phyloP scores from a whole-genome alignment of 2,329 filamentous ascomycete species.

The Penicillium oxalicum region DNA sequence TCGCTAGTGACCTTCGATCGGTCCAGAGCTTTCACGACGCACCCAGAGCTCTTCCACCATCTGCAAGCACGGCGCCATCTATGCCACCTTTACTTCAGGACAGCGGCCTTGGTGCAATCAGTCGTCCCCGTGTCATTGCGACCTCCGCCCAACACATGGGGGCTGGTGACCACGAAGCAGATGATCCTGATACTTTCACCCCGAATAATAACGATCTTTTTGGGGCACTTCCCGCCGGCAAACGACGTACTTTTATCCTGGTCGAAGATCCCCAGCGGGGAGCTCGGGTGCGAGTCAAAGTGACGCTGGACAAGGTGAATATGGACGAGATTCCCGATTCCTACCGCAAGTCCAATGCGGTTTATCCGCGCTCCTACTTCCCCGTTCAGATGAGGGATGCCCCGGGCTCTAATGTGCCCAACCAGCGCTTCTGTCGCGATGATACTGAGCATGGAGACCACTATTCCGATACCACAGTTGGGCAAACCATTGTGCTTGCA shows the following conservation, averaged over 20 bases:
- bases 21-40: constrained; percentile 70
- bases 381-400: constrained; percentile 88
- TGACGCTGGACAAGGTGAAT: constrained; percentile 87
- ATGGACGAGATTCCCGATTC: constrained; percentile 95
- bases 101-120: constrained; percentile 42
- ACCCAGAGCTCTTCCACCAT: constrained; percentile 53
- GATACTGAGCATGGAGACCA: constrained; percentile 51
- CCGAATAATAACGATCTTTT: constrained; percentile 63
- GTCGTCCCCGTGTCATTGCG: constrained; percentile 29
- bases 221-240: constrained; percentile 79
- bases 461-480: constrained; percentile 32
- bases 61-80: constrained; percentile 47
- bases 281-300: constrained; percentile 76
- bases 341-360: constrained; percentile 82
- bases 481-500: constrained; percentile 53
- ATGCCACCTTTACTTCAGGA: constrained; percentile 62
- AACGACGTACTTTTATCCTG: constrained; percentile 93
- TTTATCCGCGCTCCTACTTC: constrained; percentile 87
- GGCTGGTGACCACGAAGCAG: constrained; percentile 7
- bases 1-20: constrained; percentile 61
- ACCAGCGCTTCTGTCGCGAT: constrained; percentile 67
- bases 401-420: constrained; percentile 63
- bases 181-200: constrained; percentile 23
- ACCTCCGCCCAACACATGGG: constrained; percentile 22
- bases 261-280: constrained; percentile 83